Percentiles rank a stretch among this genome's conserved stretches.
phyloP scores from a whole-genome alignment of 345 rosid species.

The Camelina hispida region DNA sequence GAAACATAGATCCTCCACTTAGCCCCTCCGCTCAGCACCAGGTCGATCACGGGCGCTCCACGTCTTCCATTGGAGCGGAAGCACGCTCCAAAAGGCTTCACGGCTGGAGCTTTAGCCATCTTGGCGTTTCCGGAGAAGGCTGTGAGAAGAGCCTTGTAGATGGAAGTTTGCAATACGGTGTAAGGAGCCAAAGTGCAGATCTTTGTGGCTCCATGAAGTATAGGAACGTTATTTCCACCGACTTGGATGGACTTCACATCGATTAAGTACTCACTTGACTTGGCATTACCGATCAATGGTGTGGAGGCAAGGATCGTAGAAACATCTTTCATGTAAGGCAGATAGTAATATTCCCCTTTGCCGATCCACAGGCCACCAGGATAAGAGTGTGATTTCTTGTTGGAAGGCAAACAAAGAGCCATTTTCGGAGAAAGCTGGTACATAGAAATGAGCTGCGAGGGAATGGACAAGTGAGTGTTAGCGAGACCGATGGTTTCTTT shows the following conservation, averaged over 20 bases:
- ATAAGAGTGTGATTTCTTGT: not conserved
- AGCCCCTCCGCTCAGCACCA: conserved; percentile 36
- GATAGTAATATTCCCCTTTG: conserved; percentile 17
- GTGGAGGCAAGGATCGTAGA: conserved; percentile 30
- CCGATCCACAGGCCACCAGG: conserved; percentile 26
- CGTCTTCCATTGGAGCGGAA: conserved; percentile 15
- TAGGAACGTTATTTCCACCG: conserved; percentile 20
- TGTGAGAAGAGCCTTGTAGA: conserved; percentile 40
- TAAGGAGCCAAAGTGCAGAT: conserved; percentile 42
- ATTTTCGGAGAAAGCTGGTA: conserved; percentile 6
- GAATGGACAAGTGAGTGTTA: conserved; percentile 25
- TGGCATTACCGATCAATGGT: conserved; percentile 15
- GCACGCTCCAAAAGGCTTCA: conserved; percentile 41
- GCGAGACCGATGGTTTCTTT: conserved; percentile 34
- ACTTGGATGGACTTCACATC: conserved; percentile 40
- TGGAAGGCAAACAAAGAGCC: conserved; percentile 42
- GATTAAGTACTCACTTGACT: conserved; percentile 37
- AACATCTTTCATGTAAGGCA: conserved; percentile 7
- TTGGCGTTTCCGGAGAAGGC: not conserved
- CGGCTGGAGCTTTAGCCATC: conserved; percentile 20
- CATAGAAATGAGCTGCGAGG: conserved; percentile 4
- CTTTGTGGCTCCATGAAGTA: conserved; percentile 30
- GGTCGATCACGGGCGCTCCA: conserved; percentile 42
- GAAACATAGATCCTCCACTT: conserved; percentile 40
- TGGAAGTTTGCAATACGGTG: conserved; percentile 37